Evolutionary conservation across 1,284 basidiomycete genomes (phyloP), one percentile per base, ranked within the genome.

Genomic region (Schizophyllum commune): DNA sequence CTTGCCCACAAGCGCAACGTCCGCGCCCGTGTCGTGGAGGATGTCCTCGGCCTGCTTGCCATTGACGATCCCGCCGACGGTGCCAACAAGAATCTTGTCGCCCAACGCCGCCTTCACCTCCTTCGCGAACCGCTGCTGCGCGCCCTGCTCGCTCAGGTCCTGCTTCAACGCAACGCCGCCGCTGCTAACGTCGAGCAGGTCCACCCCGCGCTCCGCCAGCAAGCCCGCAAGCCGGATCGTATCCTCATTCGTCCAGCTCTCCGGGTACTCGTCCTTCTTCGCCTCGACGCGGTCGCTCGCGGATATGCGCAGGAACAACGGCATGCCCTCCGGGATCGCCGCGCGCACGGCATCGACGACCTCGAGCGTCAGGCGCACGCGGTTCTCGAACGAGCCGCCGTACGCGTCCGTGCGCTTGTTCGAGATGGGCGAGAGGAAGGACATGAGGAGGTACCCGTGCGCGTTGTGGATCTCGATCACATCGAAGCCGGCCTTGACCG

Each of bases 261-360:
- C 75, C 11, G 20, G 20, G 27, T n/a, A 55, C 60, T 81, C 77
- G 39, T 82, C 72, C 5, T 80, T 65, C 6, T 72, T 66, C 22
- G 81, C 75, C 59, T 86, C 83, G 15, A 85, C 71, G 82, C 84
- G 87, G 64, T 89, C 87, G 0, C 80, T 83, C 2, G 80, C 88
- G 47, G 80, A 83, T 7, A 89, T 32, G n/a, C 86, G 78, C 65
- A 83, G 75, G 70, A 87, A 83, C 17, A 89, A 71, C 0, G 85
- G 84, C 70, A 79, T 81, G 9, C 77, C 69, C 4, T 73, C 67
- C 0, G 81, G 80, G 69, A 84, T 84, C 27, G 75, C 73, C 22
- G 73, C 74, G 9, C 83, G 74, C 5, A 83, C 69, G 17, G 75
- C 67, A 52, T 77, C 68, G 52, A 79, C 75, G 21, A 85, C 70